Conservation (phyloP, 371 early-diverging fungal species). For the Mortierella sp. region DNA sequence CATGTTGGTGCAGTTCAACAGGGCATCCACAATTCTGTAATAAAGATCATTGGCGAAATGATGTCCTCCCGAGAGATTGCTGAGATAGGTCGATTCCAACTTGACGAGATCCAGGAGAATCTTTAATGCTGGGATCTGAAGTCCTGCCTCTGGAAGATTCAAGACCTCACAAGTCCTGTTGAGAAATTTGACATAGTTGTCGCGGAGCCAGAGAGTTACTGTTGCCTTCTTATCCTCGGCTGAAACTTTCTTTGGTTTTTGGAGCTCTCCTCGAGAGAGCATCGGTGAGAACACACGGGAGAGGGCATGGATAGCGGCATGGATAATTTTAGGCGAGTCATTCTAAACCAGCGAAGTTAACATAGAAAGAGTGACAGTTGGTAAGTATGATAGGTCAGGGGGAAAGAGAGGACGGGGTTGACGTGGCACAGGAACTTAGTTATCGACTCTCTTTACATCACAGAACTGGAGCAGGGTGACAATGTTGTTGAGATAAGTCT, state of each 20-base stretch:
- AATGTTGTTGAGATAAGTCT: conserved; percentile 63
- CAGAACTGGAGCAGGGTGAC: conserved; percentile 35
- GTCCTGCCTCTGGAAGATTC: conserved; percentile 72
- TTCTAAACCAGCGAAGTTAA: conserved; percentile 45
- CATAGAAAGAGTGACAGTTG: background rate
- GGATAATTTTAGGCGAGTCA: conserved; percentile 58
- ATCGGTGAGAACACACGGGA: conserved; percentile 77
- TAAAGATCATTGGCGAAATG: conserved; percentile 67
- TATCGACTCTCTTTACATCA: conserved; percentile 21
- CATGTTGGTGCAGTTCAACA: conserved; percentile 66
- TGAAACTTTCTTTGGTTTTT: conserved; percentile 52
- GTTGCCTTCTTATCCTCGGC: conserved; percentile 61
- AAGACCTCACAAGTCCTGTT: conserved; percentile 64
- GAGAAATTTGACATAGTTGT: conserved; percentile 73
- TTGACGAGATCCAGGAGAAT: conserved; percentile 72
- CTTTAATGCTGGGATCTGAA: conserved; percentile 81
- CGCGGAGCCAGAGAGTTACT: conserved; percentile 80
- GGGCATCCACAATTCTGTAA: conserved; percentile 62
- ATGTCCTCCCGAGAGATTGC: conserved; percentile 50
- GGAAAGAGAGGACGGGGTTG: too few relatives aligned
- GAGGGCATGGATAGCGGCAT: conserved; percentile 78
- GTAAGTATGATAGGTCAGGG: background rate
- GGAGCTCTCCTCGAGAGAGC: conserved; percentile 75
- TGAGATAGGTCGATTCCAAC: conserved; percentile 65
- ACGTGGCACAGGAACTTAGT: too few relatives aligned